Evolutionary conservation across 129 eudicot genomes (phyloP).

Genomic region (Daucus carota): DH1_v3.0 NC_030381.2:52739501-52740000

Average conservation of each 20-base stretch:
- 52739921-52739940: too few species aligned
- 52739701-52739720: conserved; percentile 16
- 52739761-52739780: conserved; percentile 77
- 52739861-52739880: neutral
- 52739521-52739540: conserved; percentile 75
- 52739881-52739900: neutral
- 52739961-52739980: neutral
- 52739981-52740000: neutral
- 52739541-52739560: conserved; percentile 57
- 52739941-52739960: neutral
- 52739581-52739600: conserved; percentile 73
- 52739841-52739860: neutral
- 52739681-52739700: neutral
- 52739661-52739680: neutral
- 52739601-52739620: neutral
- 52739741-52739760: conserved; percentile 97
- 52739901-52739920: neutral
- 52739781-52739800: conserved; percentile 62
- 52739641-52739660: neutral
- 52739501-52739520: conserved; percentile 72
- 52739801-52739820: conserved; percentile 52
- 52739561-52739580: conserved; percentile 86
- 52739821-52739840: neutral
- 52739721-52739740: conserved; percentile 83
- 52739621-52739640: neutral